A percentile compares a stretch with the other conserved stretches of the same genome.
These are phyloP conservation scores for Tranzscheliella williamsii DNA, from an alignment of 1,284 basidiomycete species.

Conservation along the genomic window DNA sequence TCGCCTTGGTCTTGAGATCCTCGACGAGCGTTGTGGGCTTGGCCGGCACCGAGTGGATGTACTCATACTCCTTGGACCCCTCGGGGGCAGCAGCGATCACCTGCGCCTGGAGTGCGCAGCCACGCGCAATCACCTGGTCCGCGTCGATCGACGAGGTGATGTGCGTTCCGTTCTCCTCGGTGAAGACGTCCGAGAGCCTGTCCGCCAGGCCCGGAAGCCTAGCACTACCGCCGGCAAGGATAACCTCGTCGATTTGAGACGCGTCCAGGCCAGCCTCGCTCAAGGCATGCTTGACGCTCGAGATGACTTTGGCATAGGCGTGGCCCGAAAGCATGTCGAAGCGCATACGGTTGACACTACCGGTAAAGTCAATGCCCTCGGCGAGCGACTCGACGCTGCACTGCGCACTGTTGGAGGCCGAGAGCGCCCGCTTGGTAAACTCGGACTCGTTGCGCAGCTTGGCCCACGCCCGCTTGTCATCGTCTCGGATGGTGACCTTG, in stretches of 20 bases:
- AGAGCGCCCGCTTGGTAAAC: constrained; percentile 90
- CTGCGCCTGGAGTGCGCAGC: constrained; percentile 81
- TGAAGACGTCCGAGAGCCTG: constrained; percentile 72
- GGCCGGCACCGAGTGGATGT: constrained; percentile 40
- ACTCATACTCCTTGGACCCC: constrained; percentile 40
- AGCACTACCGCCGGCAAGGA: constrained; percentile 83
- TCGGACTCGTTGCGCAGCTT: constrained; percentile 91
- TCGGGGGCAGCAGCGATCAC: constrained; percentile 46
- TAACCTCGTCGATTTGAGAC: constrained; percentile 78
- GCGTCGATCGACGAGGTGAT: constrained; percentile 74
- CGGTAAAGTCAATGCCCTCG: constrained; percentile 89
- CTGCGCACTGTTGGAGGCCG: constrained; percentile 83
- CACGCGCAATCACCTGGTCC: constrained; percentile 83
- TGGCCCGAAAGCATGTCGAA: constrained; percentile 83
- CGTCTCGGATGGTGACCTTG: constrained; percentile 70
- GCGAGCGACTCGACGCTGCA: constrained; percentile 91
- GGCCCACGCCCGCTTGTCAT: constrained; percentile 78
- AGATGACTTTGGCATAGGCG: constrained; percentile 74
- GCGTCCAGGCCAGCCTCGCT: constrained; percentile 71
- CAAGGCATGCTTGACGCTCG: constrained; percentile 71
- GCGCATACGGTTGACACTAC: constrained; percentile 87
- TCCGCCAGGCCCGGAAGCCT: constrained; percentile 83
- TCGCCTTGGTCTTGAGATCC: constrained; percentile 38
- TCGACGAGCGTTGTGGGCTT: constrained; percentile 62
- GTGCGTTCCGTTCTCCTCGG: constrained; percentile 66